These are phyloP conservation scores for Maudiozyma bulderi DNA, from an alignment of 805 yeast genomes.

Conservation along the genomic window DNA sequence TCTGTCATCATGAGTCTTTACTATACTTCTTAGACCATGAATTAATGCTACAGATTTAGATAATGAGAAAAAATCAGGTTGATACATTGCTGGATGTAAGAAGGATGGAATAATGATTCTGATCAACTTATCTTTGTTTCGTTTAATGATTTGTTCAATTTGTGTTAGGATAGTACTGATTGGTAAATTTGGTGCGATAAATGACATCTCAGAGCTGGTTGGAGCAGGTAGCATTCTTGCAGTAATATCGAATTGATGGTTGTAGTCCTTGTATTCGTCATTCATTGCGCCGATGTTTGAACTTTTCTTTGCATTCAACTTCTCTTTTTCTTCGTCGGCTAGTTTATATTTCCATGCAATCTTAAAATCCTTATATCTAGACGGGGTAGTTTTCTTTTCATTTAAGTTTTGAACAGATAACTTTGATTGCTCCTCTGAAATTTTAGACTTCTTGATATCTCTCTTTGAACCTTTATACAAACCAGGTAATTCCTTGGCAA, in stretches of 20 bases:
- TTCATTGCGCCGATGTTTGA: slow-evolving; percentile 11
- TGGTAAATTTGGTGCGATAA: slow-evolving; percentile 35
- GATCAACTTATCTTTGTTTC: slow-evolving; percentile 40
- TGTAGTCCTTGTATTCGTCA: slow-evolving; percentile 42
- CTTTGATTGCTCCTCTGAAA: slow-evolving; percentile 48
- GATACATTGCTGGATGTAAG: slow-evolving; percentile 67
- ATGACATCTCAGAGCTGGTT: slow-evolving; percentile 47
- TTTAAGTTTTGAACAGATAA: slow-evolving; percentile 60
- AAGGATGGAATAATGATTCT: slow-evolving; percentile 70
- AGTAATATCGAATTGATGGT: slow-evolving; percentile 68
- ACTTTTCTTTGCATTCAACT: slow-evolving; percentile 1
- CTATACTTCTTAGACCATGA: slow-evolving; percentile 46
- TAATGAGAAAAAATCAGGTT: slow-evolving; percentile 39
- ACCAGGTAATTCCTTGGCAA: slow-evolving; percentile 72
- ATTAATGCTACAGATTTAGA: slow-evolving; percentile 48
- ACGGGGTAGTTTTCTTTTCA: slow-evolving; percentile 23
- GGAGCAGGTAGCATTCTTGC: slow-evolving; percentile 61
- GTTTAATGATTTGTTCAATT: slow-evolving; percentile 35
- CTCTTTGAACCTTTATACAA: slow-evolving; percentile 57
- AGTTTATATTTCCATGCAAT: slow-evolving; percentile 92
- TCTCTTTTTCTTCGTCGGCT: slow-evolving; percentile 24
- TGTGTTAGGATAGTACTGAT: slow-evolving; percentile 29
- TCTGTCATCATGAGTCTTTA: slow-evolving; percentile 37
- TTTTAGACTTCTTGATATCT: slow-evolving; percentile 53
- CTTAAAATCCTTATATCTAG: slow-evolving; percentile 44